Evolutionary conservation across 148 eudicot species (phyloP), one percentile per base, ranked within the genome.

Genomic region (Gaultheria prostrata): DNA sequence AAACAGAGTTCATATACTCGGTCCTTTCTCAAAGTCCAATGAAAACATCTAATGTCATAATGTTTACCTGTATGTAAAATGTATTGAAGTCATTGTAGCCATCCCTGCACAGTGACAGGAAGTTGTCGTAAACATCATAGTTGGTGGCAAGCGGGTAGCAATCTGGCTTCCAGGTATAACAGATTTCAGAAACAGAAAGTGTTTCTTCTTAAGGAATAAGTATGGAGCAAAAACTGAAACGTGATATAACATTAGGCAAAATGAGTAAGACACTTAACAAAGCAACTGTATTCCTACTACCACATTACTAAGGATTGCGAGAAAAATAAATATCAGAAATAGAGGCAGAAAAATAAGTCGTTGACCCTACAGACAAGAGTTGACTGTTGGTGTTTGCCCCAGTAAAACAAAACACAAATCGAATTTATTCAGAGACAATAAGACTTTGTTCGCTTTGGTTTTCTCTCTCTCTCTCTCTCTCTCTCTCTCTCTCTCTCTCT

Each of bases 1-100:
- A 24, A 56, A 35, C 24, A 71, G 20, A 71, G 49, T 4, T 51
- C 24, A 49, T 77, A 77, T 15, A 32, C 81, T 43, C 7, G 8
- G 53, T 39, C 8, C 69, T 63, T 50, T 79, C 32, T 71, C 13
- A 15, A 20, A 51, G n/a, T 54, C 75, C 39, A 53, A n/a, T 24
- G 35, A 82, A 50, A 72, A 63, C 63, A 79, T 39, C 81, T 32
- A 82, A 28, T 35, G 53, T 79, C 65, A 76, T 45, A 39, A 81
- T 51, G 78, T 98, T 95, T 92, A 97, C 99, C 90, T 97, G 99
- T 94, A 97, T 92, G 89, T 97, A 97, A 89, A 97, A 97, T 82
- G 99, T 97, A 80, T 97, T 97, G 90, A 97, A 97, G 87, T 97
- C 99, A 85, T 95, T 97, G 91, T 97, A 95, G 50, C 99, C 99